Percentiles rank a stretch among this genome's conserved stretches.
These are phyloP conservation scores for Monosporascus sp. DNA, from an alignment of 2,329 filamentous ascomycete species.

Conservation along the genomic window DNA sequence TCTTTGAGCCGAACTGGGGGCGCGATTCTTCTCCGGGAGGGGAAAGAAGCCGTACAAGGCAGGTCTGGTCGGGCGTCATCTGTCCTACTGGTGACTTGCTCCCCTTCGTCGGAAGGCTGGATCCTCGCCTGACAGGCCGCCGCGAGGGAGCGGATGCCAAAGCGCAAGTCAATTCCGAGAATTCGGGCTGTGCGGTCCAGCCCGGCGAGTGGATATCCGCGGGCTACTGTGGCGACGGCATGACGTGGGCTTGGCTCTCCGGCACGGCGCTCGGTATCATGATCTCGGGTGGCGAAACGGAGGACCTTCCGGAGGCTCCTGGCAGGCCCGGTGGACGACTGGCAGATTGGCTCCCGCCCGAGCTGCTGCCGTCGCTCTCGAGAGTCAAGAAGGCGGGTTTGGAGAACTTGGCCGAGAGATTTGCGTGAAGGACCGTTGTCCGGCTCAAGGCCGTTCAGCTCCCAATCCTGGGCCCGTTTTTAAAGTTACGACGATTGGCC, in stretches of 20 bases:
- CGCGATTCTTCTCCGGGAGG: constrained; percentile 6
- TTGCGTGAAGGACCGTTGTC: background rate
- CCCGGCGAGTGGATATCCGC: constrained; percentile 47
- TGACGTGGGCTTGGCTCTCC: constrained; percentile 49
- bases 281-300: constrained; percentile 34
- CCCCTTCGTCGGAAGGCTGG: constrained; percentile 45
- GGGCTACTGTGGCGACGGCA: constrained; percentile 47
- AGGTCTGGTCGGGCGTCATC: constrained; percentile 46
- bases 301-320: constrained; percentile 19
- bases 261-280: constrained; percentile 42
- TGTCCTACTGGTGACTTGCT: constrained; percentile 42
- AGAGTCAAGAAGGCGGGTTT: constrained; percentile 33
- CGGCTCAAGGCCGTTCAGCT: too few species aligned
- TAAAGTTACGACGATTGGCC: too few species aligned
- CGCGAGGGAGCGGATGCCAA: background rate
- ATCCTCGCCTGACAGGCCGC: constrained; percentile 25
- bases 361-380: constrained; percentile 27
- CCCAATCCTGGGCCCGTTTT: too few species aligned
- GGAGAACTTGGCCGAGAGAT: constrained; percentile 25
- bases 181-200: background rate
- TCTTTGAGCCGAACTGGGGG: constrained; percentile 37
- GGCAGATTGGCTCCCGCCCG: constrained; percentile 35
- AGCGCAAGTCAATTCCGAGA: background rate
- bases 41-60: constrained; percentile 25
- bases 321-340: constrained; percentile 33